Evolutionary conservation across 2,329 filamentous ascomycete genomes (phyloP).

Genomic region (Mycogone perniciosa): DNA sequence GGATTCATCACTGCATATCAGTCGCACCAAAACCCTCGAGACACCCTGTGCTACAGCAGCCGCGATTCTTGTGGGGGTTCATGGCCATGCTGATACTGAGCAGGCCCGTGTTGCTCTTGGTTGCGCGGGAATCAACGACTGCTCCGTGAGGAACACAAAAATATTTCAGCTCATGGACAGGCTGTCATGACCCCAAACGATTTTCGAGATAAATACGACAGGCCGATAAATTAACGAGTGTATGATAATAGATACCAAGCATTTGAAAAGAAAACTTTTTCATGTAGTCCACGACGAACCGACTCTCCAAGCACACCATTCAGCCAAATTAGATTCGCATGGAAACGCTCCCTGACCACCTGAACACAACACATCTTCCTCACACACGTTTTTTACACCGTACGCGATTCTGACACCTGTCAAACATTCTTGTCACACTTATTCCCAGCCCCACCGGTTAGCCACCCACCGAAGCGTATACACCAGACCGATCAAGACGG

Average conservation of each 20-base stretch:
- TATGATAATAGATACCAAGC: not conserved
- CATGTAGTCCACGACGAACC: not conserved
- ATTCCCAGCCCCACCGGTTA: slow-evolving; percentile 48
- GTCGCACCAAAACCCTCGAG: not conserved
- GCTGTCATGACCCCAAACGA: not conserved
- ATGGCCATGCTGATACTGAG: slow-evolving; percentile 2
- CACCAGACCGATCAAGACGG: slow-evolving; percentile 69
- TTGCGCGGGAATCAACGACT: slow-evolving; percentile 5
- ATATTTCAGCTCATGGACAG: slow-evolving; percentile 13
- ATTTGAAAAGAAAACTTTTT: not conserved
- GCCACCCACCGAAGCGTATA: slow-evolving; percentile 62
- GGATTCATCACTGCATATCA: not conserved
- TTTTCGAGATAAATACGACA: not conserved
- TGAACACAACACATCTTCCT: not conserved
- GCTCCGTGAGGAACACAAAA: slow-evolving; percentile 11
- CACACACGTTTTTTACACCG: not conserved
- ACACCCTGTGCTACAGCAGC: slow-evolving; percentile 12
- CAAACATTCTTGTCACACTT: not conserved
- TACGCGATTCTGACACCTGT: too few species aligned
- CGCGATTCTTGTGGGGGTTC: slow-evolving; percentile 10
- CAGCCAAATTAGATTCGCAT: slow-evolving; percentile 1
- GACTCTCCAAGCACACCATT: not conserved
- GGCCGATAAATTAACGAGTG: not conserved
- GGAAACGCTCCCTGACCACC: not conserved
- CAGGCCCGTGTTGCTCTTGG: slow-evolving; percentile 10